Evolutionary conservation across 2,329 filamentous ascomycete species (phyloP).

Genomic region (Trichoderma harzianum): DNA sequence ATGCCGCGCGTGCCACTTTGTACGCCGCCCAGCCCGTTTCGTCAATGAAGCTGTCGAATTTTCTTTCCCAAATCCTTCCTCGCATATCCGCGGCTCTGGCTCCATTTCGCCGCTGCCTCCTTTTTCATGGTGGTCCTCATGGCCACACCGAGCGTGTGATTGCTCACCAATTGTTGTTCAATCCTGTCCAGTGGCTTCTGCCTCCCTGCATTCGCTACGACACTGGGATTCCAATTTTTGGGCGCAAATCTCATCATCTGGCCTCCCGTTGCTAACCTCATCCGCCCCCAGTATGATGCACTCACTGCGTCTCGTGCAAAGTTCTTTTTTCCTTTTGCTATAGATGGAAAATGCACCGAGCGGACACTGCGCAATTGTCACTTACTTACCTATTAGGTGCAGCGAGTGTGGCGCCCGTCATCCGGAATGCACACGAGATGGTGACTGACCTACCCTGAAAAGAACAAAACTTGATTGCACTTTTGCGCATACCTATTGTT

Average conservation of each 20-base stretch:
- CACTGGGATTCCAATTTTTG: neutral
- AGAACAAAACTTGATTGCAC: neutral
- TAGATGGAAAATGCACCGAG: neutral
- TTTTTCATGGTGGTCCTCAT: neutral
- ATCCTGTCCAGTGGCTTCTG: neutral
- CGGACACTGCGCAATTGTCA: neutral
- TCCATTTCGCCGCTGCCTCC: neutral
- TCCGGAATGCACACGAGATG: neutral
- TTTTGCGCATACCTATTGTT: neutral
- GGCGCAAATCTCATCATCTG: conserved; percentile 1
- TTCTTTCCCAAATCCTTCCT: neutral
- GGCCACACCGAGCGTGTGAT: neutral
- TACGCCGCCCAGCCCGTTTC: neutral
- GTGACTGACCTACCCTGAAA: neutral
- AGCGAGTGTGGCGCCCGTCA: neutral
- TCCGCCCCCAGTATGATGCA: neutral
- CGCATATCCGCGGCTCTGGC: conserved; percentile 14
- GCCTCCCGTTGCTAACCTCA: neutral
- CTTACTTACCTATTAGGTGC: neutral
- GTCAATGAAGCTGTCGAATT: neutral
- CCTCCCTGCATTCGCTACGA: neutral
- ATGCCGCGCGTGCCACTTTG: neutral
- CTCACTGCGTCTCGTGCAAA: neutral
- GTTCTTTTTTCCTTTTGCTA: neutral
- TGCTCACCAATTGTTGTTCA: neutral